Evolutionary conservation across 2,329 filamentous ascomycete species (phyloP), one percentile per base, ranked within the genome.

Genomic region (Daldinia eschscholtzii): DNA sequence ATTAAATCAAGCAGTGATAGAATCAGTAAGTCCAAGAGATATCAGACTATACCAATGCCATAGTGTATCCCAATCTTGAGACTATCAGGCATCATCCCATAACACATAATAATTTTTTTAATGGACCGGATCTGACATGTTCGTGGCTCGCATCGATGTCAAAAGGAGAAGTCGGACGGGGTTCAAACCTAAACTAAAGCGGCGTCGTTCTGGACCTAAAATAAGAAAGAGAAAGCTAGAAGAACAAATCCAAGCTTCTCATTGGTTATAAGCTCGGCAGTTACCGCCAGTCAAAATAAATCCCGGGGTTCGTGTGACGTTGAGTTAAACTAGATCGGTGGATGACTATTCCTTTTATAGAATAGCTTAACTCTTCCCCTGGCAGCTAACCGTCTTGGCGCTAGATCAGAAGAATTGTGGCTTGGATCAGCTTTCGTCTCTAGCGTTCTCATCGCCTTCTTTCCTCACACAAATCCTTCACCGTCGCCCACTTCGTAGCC

Each of bases 311-410:
- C 48, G 65, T 67, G 65, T 70, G 70, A 72, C 71, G 71, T 73
- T 70, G 69, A 70, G 69, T 73, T 73, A 73, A 73, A 73, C 71
- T 73, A 68, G 69, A 73, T 73, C 71, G 64, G 67, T 72, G 57
- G 20, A 26, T 2, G 37, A 57, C 66, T 65, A 72, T 64, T 12
- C 70, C 20, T 1, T 4, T 20, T 61, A n/a, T 1, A 46, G 41
- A 10, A 12, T 69, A 72, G 66, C 44, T 1, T 28, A 3, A 9
- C 1, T 39, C 26, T 61, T 61, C 58, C 68, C 68, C 70, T 70
- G 68, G 42, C 65, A 65, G 61, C 53, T 66, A 64, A 65, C 68
- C 70, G 61, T 6, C 70, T 72, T 72, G 68, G 70, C 68, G 42
- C 64, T 37, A 70, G 64, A 71, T 71, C 61, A 66, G 37, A 50